Percentiles rank a stretch among this genome's conserved stretches.
Evolutionary conservation across 2,329 filamentous ascomycete genomes (phyloP).

Genomic region (Ophiobolus disseminans): DNA sequence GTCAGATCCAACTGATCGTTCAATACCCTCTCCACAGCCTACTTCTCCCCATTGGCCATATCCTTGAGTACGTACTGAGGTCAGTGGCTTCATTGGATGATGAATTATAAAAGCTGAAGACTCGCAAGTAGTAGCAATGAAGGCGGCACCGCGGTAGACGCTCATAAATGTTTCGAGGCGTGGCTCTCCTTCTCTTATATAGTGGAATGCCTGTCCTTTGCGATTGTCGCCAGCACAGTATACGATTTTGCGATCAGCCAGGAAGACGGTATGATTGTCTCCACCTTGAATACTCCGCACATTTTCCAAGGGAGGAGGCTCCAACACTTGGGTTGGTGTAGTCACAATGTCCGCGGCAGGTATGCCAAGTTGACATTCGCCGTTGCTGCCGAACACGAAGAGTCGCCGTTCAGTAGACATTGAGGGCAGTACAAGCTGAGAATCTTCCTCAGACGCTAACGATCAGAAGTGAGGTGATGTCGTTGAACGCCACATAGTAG

Average conservation of each 20-base stretch:
- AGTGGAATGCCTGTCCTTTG: conserved; percentile 53
- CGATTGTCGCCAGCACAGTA: conserved; percentile 70
- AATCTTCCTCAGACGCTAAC: no score
- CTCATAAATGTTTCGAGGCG: conserved; percentile 12
- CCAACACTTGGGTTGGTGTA: conserved; percentile 20
- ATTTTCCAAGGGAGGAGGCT: conserved; percentile 4
- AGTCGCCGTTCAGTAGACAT: no score
- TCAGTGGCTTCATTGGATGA: neutral
- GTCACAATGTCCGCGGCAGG: conserved; percentile 51
- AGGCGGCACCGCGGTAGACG: conserved; percentile 3
- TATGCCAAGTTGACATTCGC: conserved; percentile 60
- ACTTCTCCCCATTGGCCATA: conserved; percentile 37
- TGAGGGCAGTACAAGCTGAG: no score
- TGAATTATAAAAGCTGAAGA: conserved; percentile 37
- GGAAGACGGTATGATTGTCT: conserved; percentile 85
- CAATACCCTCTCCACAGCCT: conserved; percentile 12
- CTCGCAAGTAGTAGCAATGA: conserved; percentile 33
- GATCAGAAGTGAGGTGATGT: no score
- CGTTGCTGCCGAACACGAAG: conserved; percentile 61
- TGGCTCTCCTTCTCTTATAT: neutral
- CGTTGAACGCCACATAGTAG: no score
- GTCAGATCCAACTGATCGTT: neutral
- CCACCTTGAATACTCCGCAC: conserved; percentile 63
- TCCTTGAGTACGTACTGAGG: conserved; percentile 18
- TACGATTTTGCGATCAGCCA: conserved; percentile 65